Conservation (phyloP, 2,329 filamentous ascomycete genomes). For the Pestalotiopsis sp. region DNA sequence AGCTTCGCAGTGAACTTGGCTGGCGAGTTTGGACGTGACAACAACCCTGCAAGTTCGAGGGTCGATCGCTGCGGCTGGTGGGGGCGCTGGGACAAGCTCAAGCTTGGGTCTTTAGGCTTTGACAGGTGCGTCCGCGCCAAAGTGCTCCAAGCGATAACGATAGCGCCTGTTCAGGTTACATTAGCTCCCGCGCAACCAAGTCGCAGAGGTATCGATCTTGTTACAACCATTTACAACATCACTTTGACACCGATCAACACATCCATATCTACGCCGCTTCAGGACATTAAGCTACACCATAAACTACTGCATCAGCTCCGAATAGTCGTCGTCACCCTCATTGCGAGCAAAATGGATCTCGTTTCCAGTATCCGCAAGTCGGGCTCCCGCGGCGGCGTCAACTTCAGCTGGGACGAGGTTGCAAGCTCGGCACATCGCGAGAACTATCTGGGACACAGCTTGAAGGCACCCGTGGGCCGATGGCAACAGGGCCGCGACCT, state of each 20-base stretch:
- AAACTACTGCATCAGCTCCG: background rate
- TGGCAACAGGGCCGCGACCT: constrained; percentile 81
- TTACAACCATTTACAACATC: background rate
- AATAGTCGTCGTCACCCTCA: background rate
- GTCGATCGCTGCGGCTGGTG: background rate
- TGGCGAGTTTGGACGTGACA: background rate
- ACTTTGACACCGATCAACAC: background rate
- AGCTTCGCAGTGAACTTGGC: background rate
- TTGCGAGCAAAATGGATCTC: constrained; percentile 73
- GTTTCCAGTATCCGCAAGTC: constrained; percentile 87
- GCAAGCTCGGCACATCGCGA: constrained; percentile 85
- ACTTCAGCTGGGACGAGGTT: constrained; percentile 97
- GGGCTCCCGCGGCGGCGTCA: constrained; percentile 88
- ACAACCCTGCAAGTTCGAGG: background rate
- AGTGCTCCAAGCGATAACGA: background rate
- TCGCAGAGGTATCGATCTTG: background rate
- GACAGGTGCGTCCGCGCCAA: background rate
- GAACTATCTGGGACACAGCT: constrained; percentile 83
- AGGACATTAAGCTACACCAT: no score
- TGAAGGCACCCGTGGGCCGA: constrained; percentile 89
- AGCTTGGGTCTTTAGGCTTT: background rate
- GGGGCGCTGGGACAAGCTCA: background rate
- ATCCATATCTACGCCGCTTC: no score
- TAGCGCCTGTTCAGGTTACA: background rate
- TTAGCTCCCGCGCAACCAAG: background rate